Evolutionary conservation across 768 basidiomycete genomes (phyloP), one percentile per base, ranked within the genome.

Genomic region (Mrakia frigida): DNA sequence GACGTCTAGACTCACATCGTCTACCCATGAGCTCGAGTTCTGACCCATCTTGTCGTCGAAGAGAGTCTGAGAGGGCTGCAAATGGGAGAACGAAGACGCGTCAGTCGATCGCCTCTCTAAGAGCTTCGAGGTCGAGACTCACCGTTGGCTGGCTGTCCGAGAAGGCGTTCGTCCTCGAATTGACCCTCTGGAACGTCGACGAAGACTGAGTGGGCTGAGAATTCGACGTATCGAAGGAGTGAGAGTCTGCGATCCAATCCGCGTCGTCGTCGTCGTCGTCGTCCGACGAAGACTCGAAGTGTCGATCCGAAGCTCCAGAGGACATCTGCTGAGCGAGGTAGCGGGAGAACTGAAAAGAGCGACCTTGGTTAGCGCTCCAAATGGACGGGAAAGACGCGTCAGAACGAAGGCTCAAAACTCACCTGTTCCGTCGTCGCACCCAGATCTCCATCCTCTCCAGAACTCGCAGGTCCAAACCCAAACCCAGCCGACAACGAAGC

Each of bases 331-430:
- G 76, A 52, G 77, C 79, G n/a, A 92, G 86, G 81, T 93, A 94
- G 41, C 89, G 87, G 25, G 91, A 90, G 83, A 94, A 94, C 92
- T 94, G 77, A 63, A 35, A 56, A 10, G 6, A 33, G 37, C 74
- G 73, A 33, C 63, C 63, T 31, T 77, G n/a, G 63, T 78, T 18
- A 50, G 46, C 18, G 18, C 18, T 50, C 46, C 16, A 50, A 14
- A 50, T 4, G 37, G 75, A 39, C n/a, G n/a, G n/a, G 13, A 28
- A n/a, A 23, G 35, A 23, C 35, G 65, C 31, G 63, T 65, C 63
- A 53, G 65, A 33, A 25, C n/a, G 61, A 59, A 59, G 68, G 23
- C 6, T 25, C 6, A 6, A 23, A 56, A 81, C 85, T 53, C 68
- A 88, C 88, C 79, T 86, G 86, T 37, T 87, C 85, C 6, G 86